Conservation (phyloP, 2,329 filamentous ascomycete species). For the Alternaria alternata region DNA sequence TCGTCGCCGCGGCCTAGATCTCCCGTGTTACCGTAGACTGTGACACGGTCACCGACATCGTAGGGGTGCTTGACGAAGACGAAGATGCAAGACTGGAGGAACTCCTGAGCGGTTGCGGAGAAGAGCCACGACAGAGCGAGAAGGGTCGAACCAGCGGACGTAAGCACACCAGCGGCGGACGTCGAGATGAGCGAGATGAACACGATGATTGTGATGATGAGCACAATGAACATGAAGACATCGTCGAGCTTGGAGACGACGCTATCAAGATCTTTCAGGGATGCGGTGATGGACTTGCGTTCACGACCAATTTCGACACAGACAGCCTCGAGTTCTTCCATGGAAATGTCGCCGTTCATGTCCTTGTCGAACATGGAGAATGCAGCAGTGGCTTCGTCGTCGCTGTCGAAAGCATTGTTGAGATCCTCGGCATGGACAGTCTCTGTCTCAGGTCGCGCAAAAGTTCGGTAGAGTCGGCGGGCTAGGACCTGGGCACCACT, state of each 20-base stretch:
- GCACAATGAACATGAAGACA: conserved; percentile 86
- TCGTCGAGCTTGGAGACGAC: conserved; percentile 90
- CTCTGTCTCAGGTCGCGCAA: conserved; percentile 76
- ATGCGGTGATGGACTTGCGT: conserved; percentile 93
- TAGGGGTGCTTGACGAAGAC: conserved; percentile 98
- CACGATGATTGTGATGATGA: conserved; percentile 81
- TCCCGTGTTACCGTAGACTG: conserved; percentile 89
- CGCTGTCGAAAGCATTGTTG: conserved; percentile 77
- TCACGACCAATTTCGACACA: conserved; percentile 95
- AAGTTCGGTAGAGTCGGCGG: conserved; percentile 86
- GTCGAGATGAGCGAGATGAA: conserved; percentile 90
- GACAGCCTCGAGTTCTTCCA: conserved; percentile 91
- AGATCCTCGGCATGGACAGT: conserved; percentile 82
- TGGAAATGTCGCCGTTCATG: conserved; percentile 93
- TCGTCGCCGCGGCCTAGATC: conserved; percentile 82
- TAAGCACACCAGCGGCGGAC: conserved; percentile 89
- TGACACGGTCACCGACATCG: conserved; percentile 92
- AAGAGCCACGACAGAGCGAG: conserved; percentile 93
- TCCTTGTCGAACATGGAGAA: conserved; percentile 96
- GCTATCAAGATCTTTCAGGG: conserved; percentile 91
- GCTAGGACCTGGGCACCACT: conserved; percentile 82
- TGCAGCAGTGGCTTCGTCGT: conserved; percentile 87
- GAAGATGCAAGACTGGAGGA: conserved; percentile 91
- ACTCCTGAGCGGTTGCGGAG: conserved; percentile 91
- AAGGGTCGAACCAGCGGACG: conserved; percentile 86